These are phyloP conservation scores for Cytospora piceicola DNA, from an alignment of 2,329 filamentous ascomycete genomes.

Conservation along the genomic window DNA sequence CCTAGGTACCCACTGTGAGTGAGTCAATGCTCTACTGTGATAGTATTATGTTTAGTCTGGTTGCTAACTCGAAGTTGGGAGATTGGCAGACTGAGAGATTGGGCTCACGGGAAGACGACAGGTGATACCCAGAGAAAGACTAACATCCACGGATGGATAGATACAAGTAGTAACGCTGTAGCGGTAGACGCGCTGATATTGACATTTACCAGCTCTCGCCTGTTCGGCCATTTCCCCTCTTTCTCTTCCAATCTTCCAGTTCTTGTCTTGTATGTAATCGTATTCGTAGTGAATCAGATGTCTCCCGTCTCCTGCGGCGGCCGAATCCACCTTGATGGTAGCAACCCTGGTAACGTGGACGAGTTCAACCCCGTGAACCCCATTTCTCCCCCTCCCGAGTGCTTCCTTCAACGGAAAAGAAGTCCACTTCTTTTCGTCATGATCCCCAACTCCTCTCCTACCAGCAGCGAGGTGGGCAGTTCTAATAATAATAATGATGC, in stretches of 20 bases:
- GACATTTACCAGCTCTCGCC: no score
- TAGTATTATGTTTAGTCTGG: no score
- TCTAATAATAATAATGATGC: neutral
- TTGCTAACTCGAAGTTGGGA: neutral
- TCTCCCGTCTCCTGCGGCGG: neutral
- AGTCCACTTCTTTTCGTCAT: neutral
- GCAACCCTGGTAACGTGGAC: neutral
- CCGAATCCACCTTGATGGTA: neutral
- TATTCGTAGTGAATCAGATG: neutral
- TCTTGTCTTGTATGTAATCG: neutral
- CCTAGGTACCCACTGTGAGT: no score
- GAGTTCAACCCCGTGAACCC: neutral
- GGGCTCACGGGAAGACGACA: no score
- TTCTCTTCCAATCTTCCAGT: no score
- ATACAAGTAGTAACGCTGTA: no score
- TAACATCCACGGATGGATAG: no score
- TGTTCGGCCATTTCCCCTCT: neutral
- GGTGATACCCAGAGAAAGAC: no score
- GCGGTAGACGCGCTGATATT: no score
- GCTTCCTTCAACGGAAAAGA: neutral
- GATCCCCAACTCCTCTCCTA: neutral
- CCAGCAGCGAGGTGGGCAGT: neutral
- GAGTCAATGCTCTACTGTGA: no score
- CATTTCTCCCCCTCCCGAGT: no score
- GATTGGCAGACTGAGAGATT: neutral